Percentiles rank a stretch among this genome's conserved stretches.
phyloP scores from a whole-genome alignment of 768 basidiomycete species.

The Mycena polygramma region DNA sequence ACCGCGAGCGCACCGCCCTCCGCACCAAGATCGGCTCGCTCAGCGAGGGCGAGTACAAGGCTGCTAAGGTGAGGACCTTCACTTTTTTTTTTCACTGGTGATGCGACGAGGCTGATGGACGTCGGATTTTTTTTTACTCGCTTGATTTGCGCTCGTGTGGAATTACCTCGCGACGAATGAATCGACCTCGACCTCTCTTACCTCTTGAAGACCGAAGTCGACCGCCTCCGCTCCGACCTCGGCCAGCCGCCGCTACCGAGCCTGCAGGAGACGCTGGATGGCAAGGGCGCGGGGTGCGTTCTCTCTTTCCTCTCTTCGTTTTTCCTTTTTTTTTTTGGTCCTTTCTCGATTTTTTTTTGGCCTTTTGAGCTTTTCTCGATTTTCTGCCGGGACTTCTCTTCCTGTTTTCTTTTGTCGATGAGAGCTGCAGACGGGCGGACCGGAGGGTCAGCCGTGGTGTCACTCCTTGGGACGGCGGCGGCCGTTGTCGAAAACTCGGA shows the following conservation, averaged over 20 bases:
- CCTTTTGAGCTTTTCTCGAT: constrained; percentile 20
- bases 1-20: constrained; percentile 81
- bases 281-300: constrained; percentile 68
- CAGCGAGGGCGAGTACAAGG: constrained; percentile 82
- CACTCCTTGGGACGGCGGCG: too few relatives aligned
- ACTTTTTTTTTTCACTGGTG: too few relatives aligned
- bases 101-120: too few relatives aligned
- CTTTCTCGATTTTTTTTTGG: constrained; percentile 13
- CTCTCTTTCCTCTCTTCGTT: not conserved
- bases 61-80: constrained; percentile 61
- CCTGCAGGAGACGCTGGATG: constrained; percentile 80
- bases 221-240: constrained; percentile 79
- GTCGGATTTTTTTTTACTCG: too few relatives aligned
- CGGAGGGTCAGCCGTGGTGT: too few relatives aligned
- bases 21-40: constrained; percentile 74
- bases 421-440: too few relatives aligned
- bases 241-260: constrained; percentile 82
- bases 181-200: too few relatives aligned
- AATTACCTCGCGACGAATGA: too few relatives aligned
- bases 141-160: too few relatives aligned
- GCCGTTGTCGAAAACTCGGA: too few relatives aligned
- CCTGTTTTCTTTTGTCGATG: not conserved
- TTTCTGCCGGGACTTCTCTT: constrained; percentile 1
- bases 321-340: constrained; percentile 6
- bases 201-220: constrained; percentile 81